Evolutionary conservation across 176 grass and related monocot species (phyloP).

Genomic region (Tillandsia fasciculata): DNA sequence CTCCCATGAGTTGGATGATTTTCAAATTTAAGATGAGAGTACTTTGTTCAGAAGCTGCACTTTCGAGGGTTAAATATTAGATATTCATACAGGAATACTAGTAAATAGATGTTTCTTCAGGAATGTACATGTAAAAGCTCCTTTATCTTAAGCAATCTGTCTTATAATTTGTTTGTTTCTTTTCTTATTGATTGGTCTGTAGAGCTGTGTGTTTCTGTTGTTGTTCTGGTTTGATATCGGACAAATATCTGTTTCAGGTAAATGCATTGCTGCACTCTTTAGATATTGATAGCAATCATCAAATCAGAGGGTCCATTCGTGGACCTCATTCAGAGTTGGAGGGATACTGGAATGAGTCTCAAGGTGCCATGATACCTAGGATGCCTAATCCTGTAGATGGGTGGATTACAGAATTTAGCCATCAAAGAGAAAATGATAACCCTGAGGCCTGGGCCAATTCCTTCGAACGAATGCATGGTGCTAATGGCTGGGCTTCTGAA

Average conservation of each 20-base stretch:
- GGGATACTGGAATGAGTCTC: constrained; percentile 93
- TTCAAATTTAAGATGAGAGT: too few relatives aligned
- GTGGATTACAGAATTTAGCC: constrained; percentile 76
- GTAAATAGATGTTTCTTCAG: too few relatives aligned
- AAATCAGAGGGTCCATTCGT: constrained; percentile 56
- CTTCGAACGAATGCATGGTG: constrained; percentile 84
- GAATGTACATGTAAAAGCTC: too few relatives aligned
- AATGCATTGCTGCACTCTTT: constrained; percentile 88
- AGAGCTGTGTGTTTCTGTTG: not conserved
- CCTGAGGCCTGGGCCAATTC: constrained; percentile 80
- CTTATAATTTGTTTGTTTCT: not conserved
- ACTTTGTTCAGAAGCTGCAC: too few relatives aligned
- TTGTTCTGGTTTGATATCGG: constrained; percentile 16
- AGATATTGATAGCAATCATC: constrained; percentile 63
- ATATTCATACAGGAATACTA: too few relatives aligned
- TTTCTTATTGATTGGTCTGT: not conserved
- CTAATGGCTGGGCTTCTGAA: constrained; percentile 95
- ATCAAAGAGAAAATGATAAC: constrained; percentile 53
- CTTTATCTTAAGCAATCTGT: not conserved
- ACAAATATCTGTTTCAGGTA: constrained; percentile 50
- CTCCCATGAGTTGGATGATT: too few relatives aligned
- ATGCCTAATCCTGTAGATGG: constrained; percentile 76
- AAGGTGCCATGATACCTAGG: constrained; percentile 46
- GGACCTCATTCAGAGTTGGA: constrained; percentile 72
- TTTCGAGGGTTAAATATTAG: not conserved